Percentiles rank a stretch among this genome's conserved stretches.
Conservation (phyloP, 2,329 filamentous ascomycete species). For the Ophiocordyceps camponoti-rufipedis region DNA sequence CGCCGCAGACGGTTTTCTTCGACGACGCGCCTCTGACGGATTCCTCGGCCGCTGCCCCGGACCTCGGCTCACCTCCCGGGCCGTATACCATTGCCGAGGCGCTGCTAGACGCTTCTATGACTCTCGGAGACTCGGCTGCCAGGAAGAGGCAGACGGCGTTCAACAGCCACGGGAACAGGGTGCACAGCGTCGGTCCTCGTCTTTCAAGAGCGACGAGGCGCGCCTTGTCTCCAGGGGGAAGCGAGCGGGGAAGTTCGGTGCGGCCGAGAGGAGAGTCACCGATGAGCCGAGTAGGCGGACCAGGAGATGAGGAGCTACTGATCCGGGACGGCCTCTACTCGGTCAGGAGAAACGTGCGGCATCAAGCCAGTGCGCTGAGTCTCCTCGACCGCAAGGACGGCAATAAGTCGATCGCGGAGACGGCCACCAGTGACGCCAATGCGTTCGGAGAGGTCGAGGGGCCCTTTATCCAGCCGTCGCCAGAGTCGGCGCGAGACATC, state of each 20-base stretch:
- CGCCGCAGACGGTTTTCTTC: slow-evolving; percentile 81
- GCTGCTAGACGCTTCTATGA: slow-evolving; percentile 77
- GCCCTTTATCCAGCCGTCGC: slow-evolving; percentile 25
- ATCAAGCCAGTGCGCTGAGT: slow-evolving; percentile 40
- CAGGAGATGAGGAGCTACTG: slow-evolving; percentile 16
- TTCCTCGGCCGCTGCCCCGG: slow-evolving; percentile 11
- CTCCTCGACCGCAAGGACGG: slow-evolving; percentile 40
- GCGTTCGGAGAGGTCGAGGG: slow-evolving; percentile 42
- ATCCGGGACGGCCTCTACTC: slow-evolving; percentile 23
- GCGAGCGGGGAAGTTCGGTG: slow-evolving; percentile 14
- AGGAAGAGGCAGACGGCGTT: slow-evolving; percentile 31
- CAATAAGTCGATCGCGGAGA: slow-evolving; percentile 39
- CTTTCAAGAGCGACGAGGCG: slow-evolving; percentile 8
- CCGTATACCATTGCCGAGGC: slow-evolving; percentile 79
- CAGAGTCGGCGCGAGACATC: slow-evolving; percentile 7
- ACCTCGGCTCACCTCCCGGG: slow-evolving; percentile 15
- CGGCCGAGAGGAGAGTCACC: slow-evolving; percentile 20
- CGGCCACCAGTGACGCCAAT: slow-evolving; percentile 38
- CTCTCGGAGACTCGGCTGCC: slow-evolving; percentile 51
- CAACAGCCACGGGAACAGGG: slow-evolving; percentile 30
- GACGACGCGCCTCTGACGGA: slow-evolving; percentile 49
- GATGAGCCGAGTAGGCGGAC: slow-evolving; percentile 7
- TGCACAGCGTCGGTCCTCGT: slow-evolving; percentile 16
- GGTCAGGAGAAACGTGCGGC: slow-evolving; percentile 28
- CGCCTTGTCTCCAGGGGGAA: slow-evolving; percentile 13